Percentiles rank a stretch among this genome's conserved stretches.
Conservation (phyloP, 2,329 filamentous ascomycete species). For the Trichoderma sp. region DNA sequence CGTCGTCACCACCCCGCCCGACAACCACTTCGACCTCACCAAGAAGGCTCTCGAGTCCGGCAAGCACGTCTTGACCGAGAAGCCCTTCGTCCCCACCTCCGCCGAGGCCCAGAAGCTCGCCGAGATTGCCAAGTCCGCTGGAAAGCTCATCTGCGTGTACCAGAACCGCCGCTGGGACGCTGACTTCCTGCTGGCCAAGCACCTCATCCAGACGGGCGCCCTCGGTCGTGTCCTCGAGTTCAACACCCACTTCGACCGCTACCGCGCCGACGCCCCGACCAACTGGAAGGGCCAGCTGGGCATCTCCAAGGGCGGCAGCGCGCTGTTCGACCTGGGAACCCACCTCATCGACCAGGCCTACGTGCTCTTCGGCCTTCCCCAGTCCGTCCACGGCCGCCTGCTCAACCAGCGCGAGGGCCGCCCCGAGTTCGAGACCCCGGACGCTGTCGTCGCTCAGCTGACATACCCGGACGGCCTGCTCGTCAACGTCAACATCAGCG, state of each 20-base stretch:
- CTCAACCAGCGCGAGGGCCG: slow-evolving; percentile 59
- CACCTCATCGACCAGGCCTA: slow-evolving; percentile 76
- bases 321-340: slow-evolving; percentile 71
- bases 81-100: slow-evolving; percentile 74
- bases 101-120: slow-evolving; percentile 65
- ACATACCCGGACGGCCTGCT: slow-evolving; percentile 63
- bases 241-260: slow-evolving; percentile 77
- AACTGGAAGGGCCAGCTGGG: slow-evolving; percentile 66
- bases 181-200: slow-evolving; percentile 69
- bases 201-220: slow-evolving; percentile 56
- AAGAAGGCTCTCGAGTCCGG: slow-evolving; percentile 64
- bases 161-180: slow-evolving; percentile 77
- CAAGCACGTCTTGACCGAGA: slow-evolving; percentile 80
- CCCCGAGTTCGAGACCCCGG: slow-evolving; percentile 49
- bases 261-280: slow-evolving; percentile 57
- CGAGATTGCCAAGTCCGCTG: slow-evolving; percentile 49
- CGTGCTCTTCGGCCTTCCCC: slow-evolving; percentile 66
- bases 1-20: slow-evolving; percentile 68
- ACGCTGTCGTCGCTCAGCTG: slow-evolving; percentile 62
- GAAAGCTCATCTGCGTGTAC: slow-evolving; percentile 63
- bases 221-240: slow-evolving; percentile 75
- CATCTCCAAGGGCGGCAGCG: slow-evolving; percentile 62
- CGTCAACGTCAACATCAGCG: slow-evolving; percentile 66
- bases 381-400: slow-evolving; percentile 64
- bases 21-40: slow-evolving; percentile 66